These are phyloP conservation scores for Candolleomyces aberdarensis DNA, from an alignment of 768 basidiomycete species.

Conservation along the genomic window DNA sequence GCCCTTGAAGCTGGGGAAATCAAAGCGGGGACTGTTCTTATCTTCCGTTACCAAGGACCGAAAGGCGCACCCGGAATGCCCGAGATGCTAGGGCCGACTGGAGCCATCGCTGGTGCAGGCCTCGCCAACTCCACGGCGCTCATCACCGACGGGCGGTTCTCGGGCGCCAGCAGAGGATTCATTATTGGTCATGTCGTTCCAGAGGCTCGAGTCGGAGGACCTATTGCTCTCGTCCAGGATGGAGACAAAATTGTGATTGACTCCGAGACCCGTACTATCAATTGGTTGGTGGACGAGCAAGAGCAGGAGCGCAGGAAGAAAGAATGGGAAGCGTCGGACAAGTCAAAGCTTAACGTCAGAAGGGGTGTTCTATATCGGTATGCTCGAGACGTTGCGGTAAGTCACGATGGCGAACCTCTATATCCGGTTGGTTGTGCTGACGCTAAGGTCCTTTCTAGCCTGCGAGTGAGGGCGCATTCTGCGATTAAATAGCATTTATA, in stretches of 20 bases:
- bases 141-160: constrained; percentile 89
- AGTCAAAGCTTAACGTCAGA: constrained; percentile 60
- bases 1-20: constrained; percentile 74
- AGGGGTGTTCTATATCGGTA: constrained; percentile 78
- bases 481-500: constrained; percentile 47
- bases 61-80: constrained; percentile 94
- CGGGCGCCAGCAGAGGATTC: constrained; percentile 65
- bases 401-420: constrained; percentile 25
- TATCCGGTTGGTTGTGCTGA: not conserved
- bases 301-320: constrained; percentile 58
- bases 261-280: constrained; percentile 57
- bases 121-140: constrained; percentile 74
- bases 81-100: constrained; percentile 77
- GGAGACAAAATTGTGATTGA: constrained; percentile 81
- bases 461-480: constrained; percentile 79
- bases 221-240: constrained; percentile 83
- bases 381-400: constrained; percentile 82
- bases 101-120: constrained; percentile 81
- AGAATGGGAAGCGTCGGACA: constrained; percentile 70
- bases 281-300: constrained; percentile 70
- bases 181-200: constrained; percentile 58
- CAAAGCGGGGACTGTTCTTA: constrained; percentile 68
- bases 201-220: constrained; percentile 75
- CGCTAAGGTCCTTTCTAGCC: constrained; percentile 43
- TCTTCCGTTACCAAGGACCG: constrained; percentile 87